Conservation (phyloP, 2,329 filamentous ascomycete species). For the Trichoderma sp. region DNA sequence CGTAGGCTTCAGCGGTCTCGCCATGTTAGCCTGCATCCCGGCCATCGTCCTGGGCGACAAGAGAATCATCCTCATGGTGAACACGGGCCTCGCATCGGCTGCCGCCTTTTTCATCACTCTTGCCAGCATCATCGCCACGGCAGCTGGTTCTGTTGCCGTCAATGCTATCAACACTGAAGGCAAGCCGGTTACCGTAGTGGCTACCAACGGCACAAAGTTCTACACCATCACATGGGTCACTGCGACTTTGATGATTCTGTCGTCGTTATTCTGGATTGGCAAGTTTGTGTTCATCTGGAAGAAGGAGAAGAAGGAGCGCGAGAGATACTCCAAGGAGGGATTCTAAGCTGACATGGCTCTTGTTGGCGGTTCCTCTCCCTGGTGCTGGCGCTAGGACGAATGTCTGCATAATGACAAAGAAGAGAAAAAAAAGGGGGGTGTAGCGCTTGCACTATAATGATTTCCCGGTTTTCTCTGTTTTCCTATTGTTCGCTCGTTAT, state of each 20-base stretch:
- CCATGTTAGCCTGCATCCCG: slow-evolving; percentile 40
- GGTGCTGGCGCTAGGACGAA: slow-evolving; percentile 13
- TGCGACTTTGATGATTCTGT: slow-evolving; percentile 42
- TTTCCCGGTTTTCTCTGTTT: background rate
- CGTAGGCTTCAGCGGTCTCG: slow-evolving; percentile 41
- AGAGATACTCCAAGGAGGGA: slow-evolving; percentile 30
- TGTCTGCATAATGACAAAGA: background rate
- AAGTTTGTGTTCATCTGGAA: slow-evolving; percentile 30
- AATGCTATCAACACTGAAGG: slow-evolving; percentile 43
- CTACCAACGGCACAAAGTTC: slow-evolving; percentile 43
- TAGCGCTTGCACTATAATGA: background rate
- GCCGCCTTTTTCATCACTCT: slow-evolving; percentile 39
- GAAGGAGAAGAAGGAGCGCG: slow-evolving; percentile 20
- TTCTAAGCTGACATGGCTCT: slow-evolving; percentile 23
- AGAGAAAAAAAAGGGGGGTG: background rate
- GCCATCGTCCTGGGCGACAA: slow-evolving; percentile 35
- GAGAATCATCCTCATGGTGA: slow-evolving; percentile 32
- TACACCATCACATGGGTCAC: slow-evolving; percentile 47
- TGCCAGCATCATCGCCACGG: slow-evolving; percentile 44
- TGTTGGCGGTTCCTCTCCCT: background rate
- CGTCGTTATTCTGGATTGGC: slow-evolving; percentile 41
- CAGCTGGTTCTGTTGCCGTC: slow-evolving; percentile 40
- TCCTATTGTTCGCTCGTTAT: background rate
- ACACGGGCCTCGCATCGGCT: slow-evolving; percentile 38
- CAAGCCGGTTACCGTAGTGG: slow-evolving; percentile 44